Evolutionary conservation across 495 filamentous ascomycete species (phyloP).

Genomic region (Penicillium egyptiacum): DNA sequence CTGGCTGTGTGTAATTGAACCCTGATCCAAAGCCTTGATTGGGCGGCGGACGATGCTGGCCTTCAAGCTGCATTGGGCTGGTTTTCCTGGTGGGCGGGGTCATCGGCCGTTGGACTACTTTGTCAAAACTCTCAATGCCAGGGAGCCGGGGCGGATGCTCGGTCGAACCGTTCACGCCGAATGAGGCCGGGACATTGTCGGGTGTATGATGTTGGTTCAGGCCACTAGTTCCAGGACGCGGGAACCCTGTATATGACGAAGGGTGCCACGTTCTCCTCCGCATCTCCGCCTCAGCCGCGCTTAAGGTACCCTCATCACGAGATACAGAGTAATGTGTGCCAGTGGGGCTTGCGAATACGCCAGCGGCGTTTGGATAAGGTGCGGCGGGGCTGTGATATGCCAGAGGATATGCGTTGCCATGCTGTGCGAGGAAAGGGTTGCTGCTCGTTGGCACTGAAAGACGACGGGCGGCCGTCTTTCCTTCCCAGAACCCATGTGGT

Average conservation of each 20-base stretch:
- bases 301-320: slow-evolving; percentile 61
- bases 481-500: slow-evolving; percentile 68
- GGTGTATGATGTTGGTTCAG: slow-evolving; percentile 60
- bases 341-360: slow-evolving; percentile 70
- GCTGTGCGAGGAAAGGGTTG: slow-evolving; percentile 72
- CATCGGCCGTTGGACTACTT: slow-evolving; percentile 56
- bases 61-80: slow-evolving; percentile 71
- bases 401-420: slow-evolving; percentile 54
- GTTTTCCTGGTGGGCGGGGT: slow-evolving; percentile 63
- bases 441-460: slow-evolving; percentile 77
- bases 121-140: slow-evolving; percentile 88
- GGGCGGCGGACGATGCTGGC: slow-evolving; percentile 37
- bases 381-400: slow-evolving; percentile 48
- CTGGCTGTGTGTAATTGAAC: slow-evolving; percentile 48
- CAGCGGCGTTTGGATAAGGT: slow-evolving; percentile 54
- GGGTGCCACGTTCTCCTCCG: slow-evolving; percentile 89
- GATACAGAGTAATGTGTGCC: slow-evolving; percentile 62
- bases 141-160: slow-evolving; percentile 67
- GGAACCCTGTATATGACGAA: slow-evolving; percentile 62
- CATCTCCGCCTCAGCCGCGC: slow-evolving; percentile 69
- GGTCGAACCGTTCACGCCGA: slow-evolving; percentile 45
- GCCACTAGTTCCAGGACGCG: slow-evolving; percentile 60
- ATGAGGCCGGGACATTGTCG: slow-evolving; percentile 54
- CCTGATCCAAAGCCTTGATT: slow-evolving; percentile 38
- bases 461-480: slow-evolving; percentile 68